Evolutionary conservation across 2,329 filamentous ascomycete genomes (phyloP), one percentile per base, ranked within the genome.

Genomic region (Sarocladium kiliense): DNA sequence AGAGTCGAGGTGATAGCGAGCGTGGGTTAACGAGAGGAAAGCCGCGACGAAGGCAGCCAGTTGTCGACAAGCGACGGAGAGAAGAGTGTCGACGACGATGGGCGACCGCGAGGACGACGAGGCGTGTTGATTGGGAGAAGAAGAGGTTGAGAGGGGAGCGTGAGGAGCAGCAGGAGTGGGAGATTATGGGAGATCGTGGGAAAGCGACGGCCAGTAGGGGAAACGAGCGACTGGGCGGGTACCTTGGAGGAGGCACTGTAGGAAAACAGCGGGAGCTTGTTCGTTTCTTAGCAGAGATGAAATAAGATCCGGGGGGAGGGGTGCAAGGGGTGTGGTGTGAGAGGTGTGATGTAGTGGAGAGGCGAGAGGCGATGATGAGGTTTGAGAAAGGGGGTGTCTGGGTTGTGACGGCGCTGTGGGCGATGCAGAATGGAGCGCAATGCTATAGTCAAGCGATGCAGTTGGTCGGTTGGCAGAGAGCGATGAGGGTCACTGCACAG

Each of bases 211-310:
- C 3, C 7, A 36, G 27, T 34, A 27, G 23, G 36, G 50, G 32
- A 41, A 53, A 41, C 34, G 50, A 34, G 36, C 34, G 19, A 30
- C 16, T 39, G 18, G 21, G 50, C 50, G 32, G 50, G 50, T 53
- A 41, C 27, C 23, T 47, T 51, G 21, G 27, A 51, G 27, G 50
- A 39, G 34, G 34, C 50, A 41, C 44, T 47, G 44, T 23, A 30
- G 34, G 50, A 53, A 53, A 53, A 39, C 32, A 53, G 50, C 50
- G 50, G 50, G 34, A 53, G 34, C 50, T 53, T 39, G 50, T 39
- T 41, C 36, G 50, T 53, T 51, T 53, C 50, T 53, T 53, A 53
- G 50, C 50, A 53, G 34, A 53, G 50, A 53, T 30, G 50, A 53
- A 53, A 39, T 53, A 53, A 53, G 50, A 53, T 39, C 50, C 34